phyloP scores from a whole-genome alignment of 129 eudicot species.

The Lactuca sativa region DNA sequence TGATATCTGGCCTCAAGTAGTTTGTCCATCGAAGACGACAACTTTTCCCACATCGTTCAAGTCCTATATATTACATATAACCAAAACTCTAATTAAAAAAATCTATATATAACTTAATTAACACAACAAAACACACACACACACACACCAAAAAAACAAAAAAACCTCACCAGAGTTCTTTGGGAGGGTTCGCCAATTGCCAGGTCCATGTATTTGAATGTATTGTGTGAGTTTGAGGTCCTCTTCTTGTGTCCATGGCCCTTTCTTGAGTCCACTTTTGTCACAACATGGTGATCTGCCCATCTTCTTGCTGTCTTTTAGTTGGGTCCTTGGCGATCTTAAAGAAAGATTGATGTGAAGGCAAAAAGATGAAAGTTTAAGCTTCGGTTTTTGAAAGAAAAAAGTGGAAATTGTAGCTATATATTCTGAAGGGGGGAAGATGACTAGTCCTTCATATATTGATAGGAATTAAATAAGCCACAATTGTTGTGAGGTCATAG shows the following conservation, averaged over 20 bases:
- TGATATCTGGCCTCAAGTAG: constrained; percentile 76
- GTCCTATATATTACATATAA: constrained; percentile 40
- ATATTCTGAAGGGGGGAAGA: constrained; percentile 8
- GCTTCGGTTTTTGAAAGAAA: constrained; percentile 20
- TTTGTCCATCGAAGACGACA: constrained; percentile 80
- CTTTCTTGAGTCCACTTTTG: constrained; percentile 64
- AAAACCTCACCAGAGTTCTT: constrained; percentile 51
- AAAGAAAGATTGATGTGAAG: background rate
- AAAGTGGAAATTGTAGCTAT: constrained; percentile 25
- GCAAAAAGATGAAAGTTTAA: background rate
- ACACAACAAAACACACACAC: background rate
- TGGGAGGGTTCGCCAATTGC: constrained; percentile 68
- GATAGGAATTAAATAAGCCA: constrained; percentile 12
- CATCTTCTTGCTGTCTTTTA: constrained; percentile 35
- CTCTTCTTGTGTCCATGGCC: constrained; percentile 79
- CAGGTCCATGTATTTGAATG: constrained; percentile 52
- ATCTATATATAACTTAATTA: background rate
- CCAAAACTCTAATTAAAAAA: background rate
- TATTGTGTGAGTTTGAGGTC: constrained; percentile 56
- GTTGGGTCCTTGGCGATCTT: constrained; percentile 21
- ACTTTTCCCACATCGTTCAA: constrained; percentile 67
- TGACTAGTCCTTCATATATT: constrained; percentile 23
- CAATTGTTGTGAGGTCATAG: constrained; percentile 34
- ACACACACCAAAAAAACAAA: background rate
- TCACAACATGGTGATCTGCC: constrained; percentile 65